These are phyloP conservation scores for Ophiostoma pallidulum DNA, from an alignment of 2,329 filamentous ascomycete genomes.

Conservation along the genomic window DNA sequence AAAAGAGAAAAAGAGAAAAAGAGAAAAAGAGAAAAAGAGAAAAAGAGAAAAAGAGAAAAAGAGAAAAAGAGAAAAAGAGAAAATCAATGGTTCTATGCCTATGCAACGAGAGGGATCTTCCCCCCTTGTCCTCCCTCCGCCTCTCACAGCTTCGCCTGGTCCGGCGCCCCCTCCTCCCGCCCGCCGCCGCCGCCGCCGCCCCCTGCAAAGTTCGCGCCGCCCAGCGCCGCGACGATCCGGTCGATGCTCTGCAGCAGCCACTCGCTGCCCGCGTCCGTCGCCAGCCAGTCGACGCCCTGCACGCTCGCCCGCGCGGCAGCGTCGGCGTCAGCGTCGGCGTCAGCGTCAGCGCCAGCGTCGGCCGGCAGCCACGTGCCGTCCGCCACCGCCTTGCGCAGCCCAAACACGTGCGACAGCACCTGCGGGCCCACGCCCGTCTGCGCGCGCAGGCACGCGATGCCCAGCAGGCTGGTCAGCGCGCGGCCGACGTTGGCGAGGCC, in stretches of 20 bases:
- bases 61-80: neutral
- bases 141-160: slow-evolving; percentile 14
- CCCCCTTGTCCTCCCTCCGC: too few relatives aligned
- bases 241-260: slow-evolving; percentile 57
- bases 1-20: too few relatives aligned
- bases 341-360: neutral
- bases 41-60: too few relatives aligned
- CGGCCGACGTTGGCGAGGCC: slow-evolving; percentile 51
- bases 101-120: too few relatives aligned
- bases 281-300: slow-evolving; percentile 49
- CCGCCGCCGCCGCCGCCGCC: neutral
- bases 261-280: slow-evolving; percentile 52
- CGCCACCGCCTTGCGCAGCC: slow-evolving; percentile 64
- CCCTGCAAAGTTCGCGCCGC: slow-evolving; percentile 18
- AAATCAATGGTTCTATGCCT: too few relatives aligned
- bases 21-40: too few relatives aligned
- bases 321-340: too few relatives aligned
- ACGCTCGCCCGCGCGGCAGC: slow-evolving; percentile 31
- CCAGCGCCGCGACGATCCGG: slow-evolving; percentile 40
- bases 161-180: neutral
- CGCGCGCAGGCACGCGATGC: slow-evolving; percentile 63
- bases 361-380: slow-evolving; percentile 48
- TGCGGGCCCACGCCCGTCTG: slow-evolving; percentile 79
- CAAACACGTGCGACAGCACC: slow-evolving; percentile 73
- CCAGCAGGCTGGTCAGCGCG: slow-evolving; percentile 62